Percentiles rank a stretch among this genome's conserved stretches.
phyloP scores from a whole-genome alignment of 2,329 filamentous ascomycete species.

The Drechslerella dactyloides region DNA sequence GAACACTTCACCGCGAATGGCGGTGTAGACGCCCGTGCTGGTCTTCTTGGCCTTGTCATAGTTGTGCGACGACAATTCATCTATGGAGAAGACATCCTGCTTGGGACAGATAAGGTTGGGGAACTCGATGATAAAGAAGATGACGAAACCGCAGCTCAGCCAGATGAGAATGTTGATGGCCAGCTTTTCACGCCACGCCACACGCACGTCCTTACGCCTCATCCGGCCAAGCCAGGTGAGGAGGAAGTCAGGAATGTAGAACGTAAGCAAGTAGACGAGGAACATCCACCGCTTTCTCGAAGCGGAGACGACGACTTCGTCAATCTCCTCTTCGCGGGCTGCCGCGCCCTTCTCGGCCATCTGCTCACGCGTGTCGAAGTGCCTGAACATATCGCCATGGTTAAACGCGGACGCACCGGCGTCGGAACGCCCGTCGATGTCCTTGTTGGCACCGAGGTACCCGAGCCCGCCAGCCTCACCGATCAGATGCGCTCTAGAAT shows the following conservation, averaged over 20 bases:
- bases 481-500: slow-evolving; percentile 66
- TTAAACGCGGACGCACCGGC: slow-evolving; percentile 90
- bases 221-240: slow-evolving; percentile 80
- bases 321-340: slow-evolving; percentile 86
- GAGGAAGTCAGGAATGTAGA: slow-evolving; percentile 81
- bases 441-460: slow-evolving; percentile 77
- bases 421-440: slow-evolving; percentile 85
- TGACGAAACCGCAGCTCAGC: slow-evolving; percentile 76
- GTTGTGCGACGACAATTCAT: slow-evolving; percentile 72
- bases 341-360: slow-evolving; percentile 96
- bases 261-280: slow-evolving; percentile 82
- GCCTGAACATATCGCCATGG: slow-evolving; percentile 96
- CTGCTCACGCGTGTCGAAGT: slow-evolving; percentile 88
- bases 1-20: slow-evolving; percentile 89
- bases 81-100: slow-evolving; percentile 82
- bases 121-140: slow-evolving; percentile 90
- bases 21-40: slow-evolving; percentile 73
- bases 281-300: slow-evolving; percentile 91
- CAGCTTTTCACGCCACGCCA: slow-evolving; percentile 95
- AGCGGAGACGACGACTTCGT: slow-evolving; percentile 76
- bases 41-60: slow-evolving; percentile 64
- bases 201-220: slow-evolving; percentile 86
- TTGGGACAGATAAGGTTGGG: slow-evolving; percentile 87
- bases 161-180: slow-evolving; percentile 99
- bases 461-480: slow-evolving; percentile 62